Base-by-base conservation (phyloP, 2,329 filamentous ascomycete genomes). In the Ampelomyces quisqualis region DNA sequence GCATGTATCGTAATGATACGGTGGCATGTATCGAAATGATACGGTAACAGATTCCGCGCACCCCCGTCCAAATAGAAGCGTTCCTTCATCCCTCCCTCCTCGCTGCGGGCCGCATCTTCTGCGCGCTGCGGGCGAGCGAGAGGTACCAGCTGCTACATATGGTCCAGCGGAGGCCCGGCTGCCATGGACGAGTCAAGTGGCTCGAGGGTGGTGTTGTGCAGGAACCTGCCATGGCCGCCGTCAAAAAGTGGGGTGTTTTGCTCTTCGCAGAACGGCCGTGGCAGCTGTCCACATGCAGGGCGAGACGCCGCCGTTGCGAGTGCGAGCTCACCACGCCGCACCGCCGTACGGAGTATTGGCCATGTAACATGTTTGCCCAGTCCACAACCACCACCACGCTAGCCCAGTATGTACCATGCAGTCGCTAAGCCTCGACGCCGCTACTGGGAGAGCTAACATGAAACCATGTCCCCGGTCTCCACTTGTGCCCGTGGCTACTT, bases 381-480 rank as follows among this genome's bases (percentile, higher is more conserved):
- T 29, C 34, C 38, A 40, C 34, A 35, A 28, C 23, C 36, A 46
- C 38, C 28, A 47, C 38, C 49, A n/a, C 45, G 48, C 46, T 36
- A 45, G 49, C 40, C 38, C 44, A 40, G 42, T 47, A n/a, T n/a
- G n/a, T n/a, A 42, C 48, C 45, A 43, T 45, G 51, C 49, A 47
- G 40, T 46, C 41, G 49, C 49, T 50, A 55, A 52, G 48, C 45
- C 44, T 45, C 41, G 28, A 47, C 24, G 37, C 44, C 44, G 28
- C 51, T 43, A 45, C 45, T 43, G 40, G 49, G 46, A 40, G 47
- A 55, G 53, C 53, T 53, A 58, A 57, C 33, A 49, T 66, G 64
- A 67, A 66, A 68, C 64, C 43, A 58, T 56, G 65, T 64, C 62
- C 65, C 65, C 61, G 65, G 58, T 61, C 55, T 55, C 58, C 57